Evolutionary conservation across 2,329 filamentous ascomycete genomes (phyloP).

Genomic region (Rasamsonia emersonii): DNA sequence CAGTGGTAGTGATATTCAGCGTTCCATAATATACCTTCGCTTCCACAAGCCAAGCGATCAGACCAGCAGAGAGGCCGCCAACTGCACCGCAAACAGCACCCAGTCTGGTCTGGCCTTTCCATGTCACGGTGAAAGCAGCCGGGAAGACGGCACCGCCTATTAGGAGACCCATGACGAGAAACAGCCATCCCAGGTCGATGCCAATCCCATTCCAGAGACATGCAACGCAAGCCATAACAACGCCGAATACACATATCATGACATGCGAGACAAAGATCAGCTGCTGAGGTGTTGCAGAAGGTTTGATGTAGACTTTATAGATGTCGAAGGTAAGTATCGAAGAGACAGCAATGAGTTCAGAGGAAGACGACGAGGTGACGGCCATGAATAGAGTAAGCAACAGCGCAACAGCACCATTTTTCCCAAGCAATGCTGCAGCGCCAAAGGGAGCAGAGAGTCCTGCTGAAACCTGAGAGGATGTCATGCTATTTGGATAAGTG

Average conservation of each 20-base stretch:
- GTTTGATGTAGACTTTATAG: slow-evolving; percentile 13
- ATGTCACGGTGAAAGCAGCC: slow-evolving; percentile 27
- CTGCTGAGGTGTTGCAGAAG: slow-evolving; percentile 10
- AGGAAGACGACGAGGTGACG: slow-evolving; percentile 11
- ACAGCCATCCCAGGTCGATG: slow-evolving; percentile 15
- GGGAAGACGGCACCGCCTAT: slow-evolving; percentile 37
- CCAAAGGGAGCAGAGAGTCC: slow-evolving; percentile 17
- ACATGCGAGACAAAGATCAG: slow-evolving; percentile 13
- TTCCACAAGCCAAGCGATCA: slow-evolving; percentile 29
- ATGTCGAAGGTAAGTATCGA: slow-evolving; percentile 14
- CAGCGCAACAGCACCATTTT: slow-evolving; percentile 16
- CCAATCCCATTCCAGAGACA: slow-evolving; percentile 17
- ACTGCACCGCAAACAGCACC: slow-evolving; percentile 27
- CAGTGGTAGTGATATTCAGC: slow-evolving; percentile 31
- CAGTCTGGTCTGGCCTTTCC: slow-evolving; percentile 24
- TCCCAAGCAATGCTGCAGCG: slow-evolving; percentile 16
- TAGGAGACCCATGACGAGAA: slow-evolving; percentile 11
- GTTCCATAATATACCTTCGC: slow-evolving; percentile 29
- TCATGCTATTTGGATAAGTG: slow-evolving; percentile 22
- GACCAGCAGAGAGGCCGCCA: slow-evolving; percentile 23
- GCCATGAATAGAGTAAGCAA: slow-evolving; percentile 21
- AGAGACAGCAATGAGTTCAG: slow-evolving; percentile 14
- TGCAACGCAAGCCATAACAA: slow-evolving; percentile 12
- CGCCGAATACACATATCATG: slow-evolving; percentile 12
- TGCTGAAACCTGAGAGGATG: slow-evolving; percentile 13